Evolutionary conservation across 2,329 filamentous ascomycete species (phyloP), one percentile per base, ranked within the genome.

Genomic region (Beauveria sp.): DNA sequence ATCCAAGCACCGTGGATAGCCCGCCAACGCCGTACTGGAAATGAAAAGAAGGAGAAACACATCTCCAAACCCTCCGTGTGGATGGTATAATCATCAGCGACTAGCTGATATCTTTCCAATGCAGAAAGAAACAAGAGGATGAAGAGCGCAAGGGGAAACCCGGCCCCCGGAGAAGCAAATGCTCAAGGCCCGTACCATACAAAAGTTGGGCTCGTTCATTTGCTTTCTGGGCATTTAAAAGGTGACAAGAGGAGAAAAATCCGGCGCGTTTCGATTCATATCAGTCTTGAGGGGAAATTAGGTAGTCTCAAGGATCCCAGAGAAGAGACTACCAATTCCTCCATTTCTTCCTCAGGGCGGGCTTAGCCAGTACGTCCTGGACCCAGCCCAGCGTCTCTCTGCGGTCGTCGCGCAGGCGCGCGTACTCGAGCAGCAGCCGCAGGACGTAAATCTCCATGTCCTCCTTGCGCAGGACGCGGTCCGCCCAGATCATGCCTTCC

Each of bases 401-500:
- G 57, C 75, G 69, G 45, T 82, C 80, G 60, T 83, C 81, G 45
- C 75, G 72, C 14, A 87, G 68, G 20, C 85, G 75, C 6, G 79
- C 86, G 64, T 87, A 88, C 72, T 88, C 86, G 38, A 88, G 74
- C 58, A 88, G 72, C 65, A 92, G 68, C 49, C 88, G 76, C 59
- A 87, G 75, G 9, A 86, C 79, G 70, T 92, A 92, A 9, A 91
- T 78, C 68, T 85, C 81, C 87, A 91, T 90, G 68, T 91, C 88
- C 67, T 90, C 87, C 66, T 79, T 82, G 62, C 89, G 76, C 28
- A 91, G 74, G 8, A 89, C 88, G 68, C 75, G 82, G 64, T 85
- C 82, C 0, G 88, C 86, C 89, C 89, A 92, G 38, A 78, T 76
- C 69, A 86, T 84, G 2, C 88, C 88, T 3, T 81, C 81, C 49